Conservation (phyloP, 2,329 filamentous ascomycete genomes). For the Sodiomyces alkalinus region DNA sequence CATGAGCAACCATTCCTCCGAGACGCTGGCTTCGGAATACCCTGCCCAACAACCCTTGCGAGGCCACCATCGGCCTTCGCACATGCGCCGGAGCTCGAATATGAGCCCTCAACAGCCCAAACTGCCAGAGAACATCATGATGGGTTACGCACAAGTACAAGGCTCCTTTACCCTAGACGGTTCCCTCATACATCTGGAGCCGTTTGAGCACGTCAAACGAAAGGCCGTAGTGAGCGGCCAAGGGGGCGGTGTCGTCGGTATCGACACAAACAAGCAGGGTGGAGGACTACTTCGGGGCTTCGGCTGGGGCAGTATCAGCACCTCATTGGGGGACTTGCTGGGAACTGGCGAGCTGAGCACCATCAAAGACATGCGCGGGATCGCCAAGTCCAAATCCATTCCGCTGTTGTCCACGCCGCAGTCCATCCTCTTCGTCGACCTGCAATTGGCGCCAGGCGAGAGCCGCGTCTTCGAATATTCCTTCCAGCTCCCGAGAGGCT, state of each 20-base stretch:
- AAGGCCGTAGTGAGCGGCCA: slow-evolving; percentile 83
- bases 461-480: slow-evolving; percentile 76
- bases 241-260: slow-evolving; percentile 70
- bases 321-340: slow-evolving; percentile 76
- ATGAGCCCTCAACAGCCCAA: slow-evolving; percentile 25
- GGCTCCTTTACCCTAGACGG: slow-evolving; percentile 87
- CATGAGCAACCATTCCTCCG: slow-evolving; percentile 84
- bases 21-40: slow-evolving; percentile 86
- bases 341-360: slow-evolving; percentile 78
- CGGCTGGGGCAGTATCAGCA: slow-evolving; percentile 78
- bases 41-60: slow-evolving; percentile 24
- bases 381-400: slow-evolving; percentile 71
- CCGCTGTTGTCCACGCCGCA: slow-evolving; percentile 90
- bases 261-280: slow-evolving; percentile 58
- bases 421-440: slow-evolving; percentile 87
- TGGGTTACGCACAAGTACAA: slow-evolving; percentile 92
- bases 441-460: slow-evolving; percentile 76
- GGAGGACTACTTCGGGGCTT: slow-evolving; percentile 71
- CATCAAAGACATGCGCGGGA: slow-evolving; percentile 87
- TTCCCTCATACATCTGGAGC: slow-evolving; percentile 73
- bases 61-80: slow-evolving; percentile 25
- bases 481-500: slow-evolving; percentile 69
- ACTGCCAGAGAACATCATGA: slow-evolving; percentile 72
- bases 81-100: slow-evolving; percentile 31
- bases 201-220: slow-evolving; percentile 91